Evolutionary conservation across 1,139 yeast species (phyloP).

Genomic region (Suhomyces yuchorum): DNA sequence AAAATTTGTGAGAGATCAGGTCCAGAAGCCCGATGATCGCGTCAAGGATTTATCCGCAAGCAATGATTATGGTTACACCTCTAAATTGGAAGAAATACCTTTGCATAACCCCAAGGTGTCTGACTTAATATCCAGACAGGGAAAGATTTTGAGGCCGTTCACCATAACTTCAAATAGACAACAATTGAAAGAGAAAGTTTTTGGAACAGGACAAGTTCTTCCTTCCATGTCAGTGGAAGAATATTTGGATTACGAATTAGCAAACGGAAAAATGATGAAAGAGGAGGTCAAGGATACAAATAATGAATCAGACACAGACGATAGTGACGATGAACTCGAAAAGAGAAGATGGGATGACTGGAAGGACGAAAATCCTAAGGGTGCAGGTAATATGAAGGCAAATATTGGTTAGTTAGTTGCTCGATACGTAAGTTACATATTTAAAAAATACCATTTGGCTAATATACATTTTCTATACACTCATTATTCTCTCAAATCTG

Average conservation of each 20-base stretch:
- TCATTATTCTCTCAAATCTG: conserved; percentile 21
- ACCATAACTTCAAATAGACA: conserved; percentile 67
- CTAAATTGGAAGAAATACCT: conserved; percentile 52
- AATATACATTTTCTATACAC: conserved; percentile 6
- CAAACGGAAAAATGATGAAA: conserved; percentile 75
- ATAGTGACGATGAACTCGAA: conserved; percentile 51
- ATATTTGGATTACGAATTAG: conserved; percentile 79
- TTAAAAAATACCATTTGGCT: background rate
- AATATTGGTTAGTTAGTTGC: conserved; percentile 61
- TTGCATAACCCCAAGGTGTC: conserved; percentile 18
- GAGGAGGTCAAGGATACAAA: conserved; percentile 43
- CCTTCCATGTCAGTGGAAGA: conserved; percentile 98
- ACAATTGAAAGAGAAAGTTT: conserved; percentile 63
- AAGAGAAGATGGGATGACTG: conserved; percentile 92
- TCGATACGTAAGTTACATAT: background rate
- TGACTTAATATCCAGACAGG: conserved; percentile 60
- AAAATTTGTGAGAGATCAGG: conserved; percentile 14
- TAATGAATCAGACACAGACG: conserved; percentile 32
- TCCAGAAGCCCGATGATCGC: conserved; percentile 4
- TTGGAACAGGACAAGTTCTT: conserved; percentile 88
- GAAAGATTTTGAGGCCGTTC: conserved; percentile 82
- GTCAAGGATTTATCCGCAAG: conserved; percentile 26
- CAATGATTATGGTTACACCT: conserved; percentile 49
- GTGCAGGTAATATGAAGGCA: conserved; percentile 81
- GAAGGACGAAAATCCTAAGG: conserved; percentile 81